phyloP scores from a whole-genome alignment of 2,329 filamentous ascomycete species.

The Fusarium algeriense region DNA sequence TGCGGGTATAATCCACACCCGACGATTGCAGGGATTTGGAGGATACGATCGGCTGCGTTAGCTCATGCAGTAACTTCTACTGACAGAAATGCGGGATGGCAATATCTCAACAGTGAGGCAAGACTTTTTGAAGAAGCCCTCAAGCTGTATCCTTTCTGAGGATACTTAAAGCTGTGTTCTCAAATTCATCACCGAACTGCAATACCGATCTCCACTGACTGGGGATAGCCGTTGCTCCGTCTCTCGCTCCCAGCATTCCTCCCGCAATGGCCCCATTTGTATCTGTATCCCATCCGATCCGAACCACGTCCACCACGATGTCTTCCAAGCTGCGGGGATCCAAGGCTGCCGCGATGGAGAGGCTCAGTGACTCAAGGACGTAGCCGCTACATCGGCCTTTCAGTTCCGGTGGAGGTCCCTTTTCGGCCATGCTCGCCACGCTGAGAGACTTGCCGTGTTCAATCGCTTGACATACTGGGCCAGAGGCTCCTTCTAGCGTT shows the following conservation, averaged over 20 bases:
- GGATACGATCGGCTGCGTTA: too few species aligned
- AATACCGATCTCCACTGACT: constrained; percentile 54
- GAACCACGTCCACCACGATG: constrained; percentile 60
- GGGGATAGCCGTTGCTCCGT: constrained; percentile 58
- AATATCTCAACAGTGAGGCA: too few species aligned
- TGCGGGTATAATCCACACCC: too few species aligned
- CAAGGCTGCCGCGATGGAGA: constrained; percentile 58
- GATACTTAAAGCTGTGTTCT: constrained; percentile 5
- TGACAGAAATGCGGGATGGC: too few species aligned
- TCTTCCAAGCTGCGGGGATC: constrained; percentile 57
- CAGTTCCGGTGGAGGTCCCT: constrained; percentile 48
- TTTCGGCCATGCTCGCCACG: constrained; percentile 47
- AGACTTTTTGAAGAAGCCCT: too few species aligned
- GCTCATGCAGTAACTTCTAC: too few species aligned
- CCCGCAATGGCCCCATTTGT: constrained; percentile 62
- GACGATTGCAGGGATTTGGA: too few species aligned
- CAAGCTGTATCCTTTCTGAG: background rate
- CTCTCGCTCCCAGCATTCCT: constrained; percentile 59
- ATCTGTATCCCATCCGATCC: constrained; percentile 60
- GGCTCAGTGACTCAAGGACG: constrained; percentile 57
- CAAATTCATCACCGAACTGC: constrained; percentile 57
- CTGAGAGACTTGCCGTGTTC: constrained; percentile 45
- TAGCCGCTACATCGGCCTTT: constrained; percentile 53
- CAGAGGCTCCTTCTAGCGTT: constrained; percentile 38
- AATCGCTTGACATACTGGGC: constrained; percentile 45